Base-by-base conservation (phyloP, 1,284 basidiomycete species). In the Cryptococcus depauperatus region DNA sequence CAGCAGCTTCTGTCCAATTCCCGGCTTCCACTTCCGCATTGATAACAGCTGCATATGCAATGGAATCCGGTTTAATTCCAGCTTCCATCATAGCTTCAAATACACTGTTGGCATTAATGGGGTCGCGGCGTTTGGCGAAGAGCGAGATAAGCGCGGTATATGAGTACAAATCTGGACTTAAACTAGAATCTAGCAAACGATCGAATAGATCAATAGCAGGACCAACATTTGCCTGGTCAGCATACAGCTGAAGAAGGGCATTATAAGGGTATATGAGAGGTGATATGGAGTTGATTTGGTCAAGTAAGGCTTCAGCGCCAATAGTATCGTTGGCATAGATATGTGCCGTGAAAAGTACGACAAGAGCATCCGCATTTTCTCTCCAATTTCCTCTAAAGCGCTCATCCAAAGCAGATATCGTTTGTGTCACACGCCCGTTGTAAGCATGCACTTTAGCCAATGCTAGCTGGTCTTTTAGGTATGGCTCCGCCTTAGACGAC, bases 21-120 rank as follows among this genome's bases (percentile, higher is more conserved):
- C 84, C 86, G 3, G 81, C 77, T 61, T 88, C 82, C 44, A 90
- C 82, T 59, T 90, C 80, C 1, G 85, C 86, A 58, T 89, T 81
- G 78, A 97, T 81, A 41, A 96, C 67, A 4, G 84, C 74, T 9
- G 78, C 77, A 57, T 84, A 74, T 74, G 87, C 80, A 16, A 72
- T 66, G 22, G 75, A 74, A 60, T 84, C 81, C 1, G 85, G 83
- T 3, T 68, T 59, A 42, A 88, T 62, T 3, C 82, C 82, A 8
- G 57, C 46, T 1, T 57, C 53, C 13, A 51, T 25, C 63, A 69
- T 66, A 0, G 57, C 52, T 37, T 81, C 77, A 69, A 84, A 85
- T 29, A 88, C 69, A 4, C 74, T 71, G 52, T 84, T 80, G 0
- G 86, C 87, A 13, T 78, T 79, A 4, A 77, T 66, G 1, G 80